Evolutionary conservation across 257 asterid genomes (phyloP).

Genomic region (Solanum stenotomum): DNA sequence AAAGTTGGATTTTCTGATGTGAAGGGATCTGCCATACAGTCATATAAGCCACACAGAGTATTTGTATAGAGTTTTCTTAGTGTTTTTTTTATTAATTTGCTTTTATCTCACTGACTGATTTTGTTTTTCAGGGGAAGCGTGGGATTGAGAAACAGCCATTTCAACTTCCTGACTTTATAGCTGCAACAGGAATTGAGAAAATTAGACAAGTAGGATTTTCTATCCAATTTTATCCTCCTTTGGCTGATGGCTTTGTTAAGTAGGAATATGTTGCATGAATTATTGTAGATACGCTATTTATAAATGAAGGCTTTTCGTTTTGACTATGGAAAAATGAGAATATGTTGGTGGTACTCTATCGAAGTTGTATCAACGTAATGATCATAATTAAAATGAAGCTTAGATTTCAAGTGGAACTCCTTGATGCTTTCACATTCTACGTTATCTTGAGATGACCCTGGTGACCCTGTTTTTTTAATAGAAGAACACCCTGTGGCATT

Average conservation of each 20-base stretch:
- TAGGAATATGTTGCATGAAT: neutral
- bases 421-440: neutral
- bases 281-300: neutral
- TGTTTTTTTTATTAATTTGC: neutral
- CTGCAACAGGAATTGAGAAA: slow-evolving; percentile 99
- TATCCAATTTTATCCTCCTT: neutral
- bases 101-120: slow-evolving; percentile 31
- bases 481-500: neutral
- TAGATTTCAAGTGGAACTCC: neutral
- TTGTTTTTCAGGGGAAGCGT: slow-evolving; percentile 84
- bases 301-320: neutral
- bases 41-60: neutral
- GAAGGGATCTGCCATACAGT: neutral
- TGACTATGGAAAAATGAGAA: neutral
- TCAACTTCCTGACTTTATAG: slow-evolving; percentile 97
- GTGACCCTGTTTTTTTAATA: neutral
- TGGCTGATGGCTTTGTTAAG: neutral
- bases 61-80: neutral
- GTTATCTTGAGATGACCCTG: neutral
- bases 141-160: slow-evolving; percentile 96
- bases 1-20: neutral
- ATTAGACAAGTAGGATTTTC: slow-evolving; percentile 77
- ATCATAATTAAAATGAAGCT: neutral
- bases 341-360: neutral
- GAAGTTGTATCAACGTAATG: neutral